Base-by-base conservation (phyloP, 108 stramenopile species). In the Poteriospumella lacustris region DNA sequence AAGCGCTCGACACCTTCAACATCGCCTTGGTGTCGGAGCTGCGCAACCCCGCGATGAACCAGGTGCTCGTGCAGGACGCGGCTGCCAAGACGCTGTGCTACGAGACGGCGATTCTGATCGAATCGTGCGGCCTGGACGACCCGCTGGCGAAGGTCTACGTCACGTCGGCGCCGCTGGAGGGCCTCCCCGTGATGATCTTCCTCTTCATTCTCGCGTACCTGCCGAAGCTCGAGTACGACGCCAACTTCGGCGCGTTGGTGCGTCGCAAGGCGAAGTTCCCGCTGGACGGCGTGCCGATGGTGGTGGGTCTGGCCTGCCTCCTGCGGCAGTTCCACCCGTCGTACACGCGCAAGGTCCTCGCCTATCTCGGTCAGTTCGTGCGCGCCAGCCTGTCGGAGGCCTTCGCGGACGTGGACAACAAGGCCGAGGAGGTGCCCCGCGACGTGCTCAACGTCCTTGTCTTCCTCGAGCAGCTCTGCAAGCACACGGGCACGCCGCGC, bases 201-300 rank as follows among this genome's bases (percentile, higher is more conserved):
- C 75, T 88, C 24, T 85, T 87, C 77, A 44, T 87, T 38, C 58
- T 88, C 24, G 64, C 78, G 0, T 83, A 85, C 34, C 59, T 80
- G 2, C 81, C 80, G 43, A 84, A 86, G 43, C 58, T 90, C 15
- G 36, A 59, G 24, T 88, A 83, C 58, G 82, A 88, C 60, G 43
- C 67, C 0, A 79, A 82, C 38, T 85, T 86, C 58, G 84, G 70
- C 31, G 75, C 89, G 0, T 79, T 90, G 29, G 73, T 85, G 36
- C 75, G 80, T 44, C 47, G 58, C 24, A 85, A 82, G 34, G 42
- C 43, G 1, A 81, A 78, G 3, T 84, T 79, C 40, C 59, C 85
- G 34, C 68, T 89, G n/a, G 88, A 90, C 70, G 89, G 89, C 42
- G 84, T 80, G 77, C 85, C 88, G 1, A 39, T 90, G 2, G 82